Percentiles rank a stretch among this genome's conserved stretches.
Conservation (phyloP, 805 yeast genomes). For the Pichia kluyveri region DNA sequence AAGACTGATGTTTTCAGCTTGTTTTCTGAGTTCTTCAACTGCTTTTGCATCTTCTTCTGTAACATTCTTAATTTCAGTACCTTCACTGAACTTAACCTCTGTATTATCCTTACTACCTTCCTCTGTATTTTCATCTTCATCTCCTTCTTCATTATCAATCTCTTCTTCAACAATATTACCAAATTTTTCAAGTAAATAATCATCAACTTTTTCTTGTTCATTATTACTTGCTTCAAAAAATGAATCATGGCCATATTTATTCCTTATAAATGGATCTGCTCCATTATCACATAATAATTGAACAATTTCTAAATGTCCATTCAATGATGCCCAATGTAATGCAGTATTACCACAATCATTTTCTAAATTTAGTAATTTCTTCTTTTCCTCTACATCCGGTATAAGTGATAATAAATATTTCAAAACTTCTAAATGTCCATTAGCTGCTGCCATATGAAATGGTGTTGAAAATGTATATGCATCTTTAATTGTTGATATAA, state of each 20-base stretch:
- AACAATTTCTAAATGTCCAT: conserved; percentile 72
- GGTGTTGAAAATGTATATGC: conserved; percentile 62
- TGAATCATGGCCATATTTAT: conserved; percentile 69
- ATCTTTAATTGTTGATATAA: conserved; percentile 44
- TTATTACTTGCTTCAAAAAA: conserved; percentile 84
- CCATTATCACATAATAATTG: conserved; percentile 62
- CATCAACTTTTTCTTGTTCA: conserved; percentile 67
- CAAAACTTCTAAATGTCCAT: conserved; percentile 73
- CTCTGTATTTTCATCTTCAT: conserved; percentile 25
- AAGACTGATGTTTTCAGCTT: conserved; percentile 22
- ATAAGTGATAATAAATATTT: conserved; percentile 47
- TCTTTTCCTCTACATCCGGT: conserved; percentile 35
- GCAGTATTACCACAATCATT: conserved; percentile 91
- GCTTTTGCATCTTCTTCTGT: conserved; percentile 38
- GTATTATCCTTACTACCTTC: conserved; percentile 14
- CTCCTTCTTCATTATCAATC: conserved; percentile 35
- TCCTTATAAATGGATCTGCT: conserved; percentile 77
- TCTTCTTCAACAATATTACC: conserved; percentile 48
- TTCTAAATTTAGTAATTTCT: conserved; percentile 34
- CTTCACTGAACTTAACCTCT: conserved; percentile 33
- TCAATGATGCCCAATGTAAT: conserved; percentile 91
- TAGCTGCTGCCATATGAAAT: conserved; percentile 92
- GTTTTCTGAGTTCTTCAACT: conserved; percentile 24
- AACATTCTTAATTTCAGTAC: conserved; percentile 41
- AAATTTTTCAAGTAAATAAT: conserved; percentile 63